Evolutionary conservation across 2,329 filamentous ascomycete genomes (phyloP).

Genomic region (Aspergillus fijiensis): DNA sequence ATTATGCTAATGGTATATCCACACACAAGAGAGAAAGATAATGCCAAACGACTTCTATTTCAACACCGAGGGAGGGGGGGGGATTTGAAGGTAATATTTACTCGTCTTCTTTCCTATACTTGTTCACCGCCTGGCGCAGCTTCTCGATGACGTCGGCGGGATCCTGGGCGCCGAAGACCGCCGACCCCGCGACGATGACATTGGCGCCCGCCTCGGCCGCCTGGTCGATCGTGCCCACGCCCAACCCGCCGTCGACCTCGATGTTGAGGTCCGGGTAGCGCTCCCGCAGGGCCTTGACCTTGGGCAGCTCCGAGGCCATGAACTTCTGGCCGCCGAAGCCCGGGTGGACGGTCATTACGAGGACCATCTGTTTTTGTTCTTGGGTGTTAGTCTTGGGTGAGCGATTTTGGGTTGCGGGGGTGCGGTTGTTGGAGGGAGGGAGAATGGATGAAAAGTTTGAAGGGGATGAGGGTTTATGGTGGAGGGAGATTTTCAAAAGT

Average conservation of each 20-base stretch:
- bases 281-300: constrained; percentile 78
- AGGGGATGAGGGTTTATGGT: background rate
- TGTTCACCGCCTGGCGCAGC: constrained; percentile 76
- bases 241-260: constrained; percentile 92
- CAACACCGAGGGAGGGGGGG: no score
- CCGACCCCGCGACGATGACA: constrained; percentile 94
- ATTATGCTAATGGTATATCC: background rate
- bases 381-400: background rate
- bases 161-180: constrained; percentile 89
- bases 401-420: background rate
- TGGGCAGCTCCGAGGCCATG: constrained; percentile 93
- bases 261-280: constrained; percentile 92
- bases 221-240: constrained; percentile 84
- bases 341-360: constrained; percentile 97
- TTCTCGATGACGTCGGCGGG: constrained; percentile 82
- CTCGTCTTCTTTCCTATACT: constrained; percentile 36
- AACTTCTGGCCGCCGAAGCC: constrained; percentile 98
- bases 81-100: background rate
- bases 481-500: no score
- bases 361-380: constrained; percentile 71
- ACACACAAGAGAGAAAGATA: no score
- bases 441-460: background rate
- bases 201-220: constrained; percentile 95
- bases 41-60: no score
- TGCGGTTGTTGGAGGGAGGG: background rate